Base-by-base conservation (phyloP, 2,329 filamentous ascomycete genomes). In the Claviceps maximensis region DNA sequence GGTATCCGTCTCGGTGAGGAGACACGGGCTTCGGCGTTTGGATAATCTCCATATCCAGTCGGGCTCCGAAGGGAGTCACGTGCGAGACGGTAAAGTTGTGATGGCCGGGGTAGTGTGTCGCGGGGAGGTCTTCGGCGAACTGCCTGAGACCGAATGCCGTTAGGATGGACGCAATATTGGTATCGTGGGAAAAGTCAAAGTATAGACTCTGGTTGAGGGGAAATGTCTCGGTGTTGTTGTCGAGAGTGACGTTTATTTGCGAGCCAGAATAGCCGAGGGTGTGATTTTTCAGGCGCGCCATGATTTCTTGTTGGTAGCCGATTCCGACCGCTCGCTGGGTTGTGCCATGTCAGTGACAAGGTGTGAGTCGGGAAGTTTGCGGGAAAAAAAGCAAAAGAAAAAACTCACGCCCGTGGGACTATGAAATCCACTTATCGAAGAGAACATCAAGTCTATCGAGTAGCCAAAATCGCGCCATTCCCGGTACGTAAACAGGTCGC, bases 151-250 rank as follows among this genome's bases (percentile, higher is more conserved):
- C 85, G 55, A 90, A 86, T 0, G 86, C 86, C 0, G 84, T 81
- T 4, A 89, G 70, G 57, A 89, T 78, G 27, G 77, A 77, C 59
- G 83, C 73, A 55, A 87, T 86, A 63, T 86, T 87, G 33, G 83
- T 84, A 66, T 90, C 86, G 65, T 90, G 86, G 17, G 79, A 83
- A 65, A 89, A 89, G 70, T 89, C 86, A 49, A 89, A 78, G 65
- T 89, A 88, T 17, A 90, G 72, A 23, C 72, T 77, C 63, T 90
- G 87, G 62, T 88, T 79, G 4, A 86, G 68, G 0, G 86, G 86
- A 64, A 90, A 90, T 0, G 85, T 89, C 38, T 71, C 71, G 0
- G 75, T 75, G 65, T 76, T 86, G 62, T 74, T 79, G 69, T 87
- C 83, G 31, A 87, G 75, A 0, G 84, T 87, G n/a, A 77, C 73